Conservation (phyloP, 2,329 filamentous ascomycete genomes). For the Cryphonectria japonica region DNA sequence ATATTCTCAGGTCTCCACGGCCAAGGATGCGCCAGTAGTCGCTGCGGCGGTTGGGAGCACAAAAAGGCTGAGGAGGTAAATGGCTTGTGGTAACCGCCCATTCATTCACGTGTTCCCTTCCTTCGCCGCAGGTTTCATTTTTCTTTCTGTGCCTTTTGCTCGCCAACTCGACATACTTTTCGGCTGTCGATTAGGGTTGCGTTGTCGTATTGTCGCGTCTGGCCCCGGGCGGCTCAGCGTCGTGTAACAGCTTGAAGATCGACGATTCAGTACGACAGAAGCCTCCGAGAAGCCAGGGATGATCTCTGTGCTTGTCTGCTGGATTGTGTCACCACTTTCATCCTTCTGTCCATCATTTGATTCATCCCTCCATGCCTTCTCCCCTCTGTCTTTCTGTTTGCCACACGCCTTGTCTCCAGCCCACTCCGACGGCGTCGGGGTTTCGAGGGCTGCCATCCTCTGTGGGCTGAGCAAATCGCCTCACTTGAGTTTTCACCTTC, state of each 20-base stretch:
- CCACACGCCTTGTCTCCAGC: neutral
- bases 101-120: neutral
- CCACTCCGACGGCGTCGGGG: neutral
- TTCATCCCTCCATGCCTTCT: neutral
- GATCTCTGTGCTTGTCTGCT: neutral
- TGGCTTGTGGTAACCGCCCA: neutral
- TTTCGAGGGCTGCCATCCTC: neutral
- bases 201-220: neutral
- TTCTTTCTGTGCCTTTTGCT: neutral
- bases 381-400: neutral
- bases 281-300: neutral
- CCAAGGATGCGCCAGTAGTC: neutral
- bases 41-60: neutral
- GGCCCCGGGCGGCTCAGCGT: neutral
- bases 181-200: neutral
- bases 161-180: neutral
- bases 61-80: neutral
- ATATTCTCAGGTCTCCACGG: neutral
- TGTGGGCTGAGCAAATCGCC: neutral
- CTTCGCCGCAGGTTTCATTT: neutral
- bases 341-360: neutral
- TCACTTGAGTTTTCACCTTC: neutral
- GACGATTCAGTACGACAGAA: slow-evolving; percentile 3
- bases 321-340: neutral
- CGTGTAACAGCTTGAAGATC: neutral